Evolutionary conservation across 345 rosid species (phyloP).

Genomic region (Dipteronia sinensis): DNA sequence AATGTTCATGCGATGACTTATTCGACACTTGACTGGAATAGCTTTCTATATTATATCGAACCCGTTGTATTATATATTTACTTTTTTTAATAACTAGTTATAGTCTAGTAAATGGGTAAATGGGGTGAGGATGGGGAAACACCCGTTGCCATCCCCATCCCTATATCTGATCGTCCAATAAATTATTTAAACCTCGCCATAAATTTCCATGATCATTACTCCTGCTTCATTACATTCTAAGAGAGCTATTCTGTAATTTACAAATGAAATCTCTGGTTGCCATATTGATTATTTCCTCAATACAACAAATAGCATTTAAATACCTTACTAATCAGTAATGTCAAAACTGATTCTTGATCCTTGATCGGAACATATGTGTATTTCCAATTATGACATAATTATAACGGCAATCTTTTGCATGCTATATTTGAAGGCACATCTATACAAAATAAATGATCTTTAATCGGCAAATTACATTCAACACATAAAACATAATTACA

Average conservation of each 20-base stretch:
- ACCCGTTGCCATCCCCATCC: background rate
- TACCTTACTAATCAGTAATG: background rate
- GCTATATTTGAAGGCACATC: background rate
- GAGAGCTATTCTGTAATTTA: background rate
- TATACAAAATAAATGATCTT: background rate
- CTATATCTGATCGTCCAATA: background rate
- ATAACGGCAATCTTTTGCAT: background rate
- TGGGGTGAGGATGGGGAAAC: background rate
- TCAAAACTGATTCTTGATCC: background rate
- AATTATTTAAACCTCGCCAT: background rate
- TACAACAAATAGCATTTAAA: background rate
- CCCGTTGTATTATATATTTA: background rate
- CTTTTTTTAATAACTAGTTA: background rate
- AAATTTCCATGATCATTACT: slow-evolving; percentile 3
- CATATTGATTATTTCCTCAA: background rate
- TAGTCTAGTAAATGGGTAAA: background rate
- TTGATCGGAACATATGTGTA: background rate
- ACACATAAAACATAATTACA: background rate
- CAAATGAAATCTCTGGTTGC: background rate
- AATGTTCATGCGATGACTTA: background rate
- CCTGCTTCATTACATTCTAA: background rate
- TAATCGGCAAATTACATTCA: background rate
- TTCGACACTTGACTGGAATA: background rate
- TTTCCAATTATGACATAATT: background rate
- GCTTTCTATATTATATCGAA: background rate